Evolutionary conservation across 306 rosid species (phyloP).

Genomic region (Acacia acuminata): DNA sequence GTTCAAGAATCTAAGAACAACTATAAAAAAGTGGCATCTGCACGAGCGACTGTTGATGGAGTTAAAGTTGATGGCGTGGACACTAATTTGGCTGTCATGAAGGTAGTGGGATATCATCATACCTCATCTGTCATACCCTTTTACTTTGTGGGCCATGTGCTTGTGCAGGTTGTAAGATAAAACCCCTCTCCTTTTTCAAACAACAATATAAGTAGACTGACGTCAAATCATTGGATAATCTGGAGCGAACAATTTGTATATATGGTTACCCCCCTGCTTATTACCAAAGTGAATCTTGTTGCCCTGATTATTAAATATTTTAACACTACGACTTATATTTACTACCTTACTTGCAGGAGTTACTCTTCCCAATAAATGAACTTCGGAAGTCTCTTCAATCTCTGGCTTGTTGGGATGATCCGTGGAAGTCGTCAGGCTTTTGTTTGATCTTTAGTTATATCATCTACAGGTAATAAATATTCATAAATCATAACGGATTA

Average conservation of each 20-base stretch:
- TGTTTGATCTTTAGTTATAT: constrained; percentile 66
- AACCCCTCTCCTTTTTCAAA: constrained; percentile 14
- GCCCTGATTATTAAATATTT: constrained; percentile 30
- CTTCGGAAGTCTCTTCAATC: constrained; percentile 67
- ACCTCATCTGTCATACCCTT: constrained; percentile 12
- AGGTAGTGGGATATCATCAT: constrained; percentile 54
- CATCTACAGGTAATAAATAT: constrained; percentile 72
- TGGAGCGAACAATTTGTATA: neutral
- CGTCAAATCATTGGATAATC: constrained; percentile 10
- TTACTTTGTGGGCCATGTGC: constrained; percentile 3
- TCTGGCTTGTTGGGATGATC: constrained; percentile 88
- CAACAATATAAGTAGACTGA: constrained; percentile 4
- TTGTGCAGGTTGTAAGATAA: constrained; percentile 16
- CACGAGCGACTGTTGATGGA: constrained; percentile 89
- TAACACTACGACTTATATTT: constrained; percentile 28
- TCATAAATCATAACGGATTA: neutral
- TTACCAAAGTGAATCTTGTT: neutral
- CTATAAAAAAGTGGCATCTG: constrained; percentile 80
- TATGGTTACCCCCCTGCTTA: constrained; percentile 11
- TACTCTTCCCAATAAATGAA: constrained; percentile 75
- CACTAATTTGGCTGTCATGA: constrained; percentile 92
- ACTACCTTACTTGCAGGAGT: constrained; percentile 68
- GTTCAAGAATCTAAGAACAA: constrained; percentile 74
- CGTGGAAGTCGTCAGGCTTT: constrained; percentile 71
- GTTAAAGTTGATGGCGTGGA: constrained; percentile 97